Evolutionary conservation across 2,329 filamentous ascomycete species (phyloP), one percentile per base, ranked within the genome.

Genomic region (Emergomyces africanus): DNA sequence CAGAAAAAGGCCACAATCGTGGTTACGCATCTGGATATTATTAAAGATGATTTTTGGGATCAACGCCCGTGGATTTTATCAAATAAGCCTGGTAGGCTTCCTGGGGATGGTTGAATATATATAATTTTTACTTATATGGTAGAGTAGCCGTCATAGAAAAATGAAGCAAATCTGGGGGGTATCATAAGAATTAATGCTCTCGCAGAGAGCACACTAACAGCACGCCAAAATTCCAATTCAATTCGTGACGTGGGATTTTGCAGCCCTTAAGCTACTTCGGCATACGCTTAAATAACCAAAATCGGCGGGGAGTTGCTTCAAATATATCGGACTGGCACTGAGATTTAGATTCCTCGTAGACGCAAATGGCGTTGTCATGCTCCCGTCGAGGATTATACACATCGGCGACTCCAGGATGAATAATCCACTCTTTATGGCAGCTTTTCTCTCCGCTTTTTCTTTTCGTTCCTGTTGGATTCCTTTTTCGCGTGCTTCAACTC

Each of bases 11-110:
- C 90, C 0, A 81, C 81, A 57, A 85, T 99, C 51, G 82, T 89
- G 41, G 80, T 95, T 42, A 86, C 91, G 69, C 90, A 97, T 76
- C 75, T 94, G 61, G 94, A 99, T 74, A 88, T 99, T 67, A 97
- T 99, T 74, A 90, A 88, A 67, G 89, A 97, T 72, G 88, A 89
- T 3, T 99, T 99, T 70, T 99, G 94, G 94, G 81, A 89, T 63
- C 81, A 80, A 66, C 80, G 91, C 69, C 90, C 91, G 1, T 97
- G 91, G 89, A 79, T 94, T 59, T 70, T 91, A 57, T 88, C 86
- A 1, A 86, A 87, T 63, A 87, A 84, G 71, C 86, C 86, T 5
- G 87, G 87, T 25, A 86, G 82, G 67, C 77, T 86, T 65, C 84
- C 84, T n/a, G 84, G 83, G 68, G 80, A 57, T 42, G 23, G 25